These are phyloP conservation scores for Phaffomyces opuntiae DNA, from an alignment of 805 yeast species.

Conservation along the genomic window DNA sequence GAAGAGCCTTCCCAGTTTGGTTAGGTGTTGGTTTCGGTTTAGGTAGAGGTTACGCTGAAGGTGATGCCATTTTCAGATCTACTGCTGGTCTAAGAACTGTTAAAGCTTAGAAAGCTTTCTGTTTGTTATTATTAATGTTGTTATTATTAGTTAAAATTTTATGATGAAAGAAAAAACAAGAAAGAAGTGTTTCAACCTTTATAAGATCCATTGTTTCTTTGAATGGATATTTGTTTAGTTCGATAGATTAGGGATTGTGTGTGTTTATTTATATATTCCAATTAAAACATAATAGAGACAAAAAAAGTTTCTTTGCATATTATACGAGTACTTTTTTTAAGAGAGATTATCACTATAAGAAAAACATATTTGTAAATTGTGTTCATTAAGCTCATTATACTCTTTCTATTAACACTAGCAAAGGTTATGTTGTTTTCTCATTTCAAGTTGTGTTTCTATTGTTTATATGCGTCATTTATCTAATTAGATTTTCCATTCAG, in stretches of 20 bases:
- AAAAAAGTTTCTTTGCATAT: no score
- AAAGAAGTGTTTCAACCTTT: no score
- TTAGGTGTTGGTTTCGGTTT: constrained; percentile 94
- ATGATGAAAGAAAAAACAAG: no score
- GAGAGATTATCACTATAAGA: no score
- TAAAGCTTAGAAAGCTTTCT: constrained; percentile 38
- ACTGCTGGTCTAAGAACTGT: constrained; percentile 70
- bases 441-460: constrained; percentile 1
- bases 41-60: constrained; percentile 97
- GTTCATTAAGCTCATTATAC: no score
- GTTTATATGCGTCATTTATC: not conserved
- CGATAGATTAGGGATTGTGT: constrained; percentile 1
- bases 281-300: no score
- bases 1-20: constrained; percentile 98
- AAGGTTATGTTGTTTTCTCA: not conserved
- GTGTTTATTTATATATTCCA: not conserved
- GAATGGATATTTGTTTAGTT: not conserved
- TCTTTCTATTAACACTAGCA: no score
- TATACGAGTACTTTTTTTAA: constrained; percentile 2
- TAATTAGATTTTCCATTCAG: constrained; percentile 20
- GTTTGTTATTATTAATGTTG: no score
- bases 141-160: no score
- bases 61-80: constrained; percentile 92
- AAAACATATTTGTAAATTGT: no score
- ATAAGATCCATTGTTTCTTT: no score